A percentile compares a stretch with the other conserved stretches of the same genome.
Evolutionary conservation across 495 filamentous ascomycete genomes (phyloP).

Genomic region (Xylaria venustula): DNA sequence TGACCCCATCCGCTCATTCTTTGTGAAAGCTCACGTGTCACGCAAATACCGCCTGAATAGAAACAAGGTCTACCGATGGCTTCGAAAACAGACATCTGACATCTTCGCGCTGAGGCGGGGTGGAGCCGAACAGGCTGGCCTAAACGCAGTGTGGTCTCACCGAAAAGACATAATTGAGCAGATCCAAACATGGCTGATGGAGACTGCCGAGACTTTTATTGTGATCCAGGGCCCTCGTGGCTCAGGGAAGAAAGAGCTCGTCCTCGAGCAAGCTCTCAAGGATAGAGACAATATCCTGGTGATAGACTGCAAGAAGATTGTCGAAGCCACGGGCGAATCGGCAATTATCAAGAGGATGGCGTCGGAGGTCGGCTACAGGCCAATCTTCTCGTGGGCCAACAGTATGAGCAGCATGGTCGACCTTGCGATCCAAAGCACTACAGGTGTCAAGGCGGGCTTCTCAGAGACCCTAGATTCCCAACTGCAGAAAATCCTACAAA

Average conservation of each 20-base stretch:
- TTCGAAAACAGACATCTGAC: conserved; percentile 74
- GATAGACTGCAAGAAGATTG: conserved; percentile 93
- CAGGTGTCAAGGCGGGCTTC: conserved; percentile 92
- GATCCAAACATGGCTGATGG: conserved; percentile 81
- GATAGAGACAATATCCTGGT: conserved; percentile 74
- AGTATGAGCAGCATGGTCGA: conserved; percentile 89
- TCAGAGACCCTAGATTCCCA: conserved; percentile 92
- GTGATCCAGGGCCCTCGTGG: conserved; percentile 90
- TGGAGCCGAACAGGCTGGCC: conserved; percentile 61
- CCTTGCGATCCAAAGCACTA: conserved; percentile 88
- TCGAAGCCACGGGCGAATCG: conserved; percentile 89
- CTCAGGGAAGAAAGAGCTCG: conserved; percentile 84
- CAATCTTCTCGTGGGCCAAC: conserved; percentile 96
- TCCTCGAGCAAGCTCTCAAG: conserved; percentile 79
- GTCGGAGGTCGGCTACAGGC: conserved; percentile 82
- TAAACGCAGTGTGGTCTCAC: conserved; percentile 86
- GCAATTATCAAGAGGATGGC: conserved; percentile 82
- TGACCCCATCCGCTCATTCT: conserved; percentile 89
- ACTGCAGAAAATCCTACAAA: conserved; percentile 87
- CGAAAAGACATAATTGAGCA: conserved; percentile 75
- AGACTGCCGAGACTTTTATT: conserved; percentile 88
- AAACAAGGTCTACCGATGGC: conserved; percentile 70
- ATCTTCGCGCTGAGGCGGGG: conserved; percentile 53
- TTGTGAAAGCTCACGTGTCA: conserved; percentile 83
- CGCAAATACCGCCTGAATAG: conserved; percentile 70